Conservation (phyloP, 192 early-diverging fungal species). For the Gaertneriomyces sp. region DNA sequence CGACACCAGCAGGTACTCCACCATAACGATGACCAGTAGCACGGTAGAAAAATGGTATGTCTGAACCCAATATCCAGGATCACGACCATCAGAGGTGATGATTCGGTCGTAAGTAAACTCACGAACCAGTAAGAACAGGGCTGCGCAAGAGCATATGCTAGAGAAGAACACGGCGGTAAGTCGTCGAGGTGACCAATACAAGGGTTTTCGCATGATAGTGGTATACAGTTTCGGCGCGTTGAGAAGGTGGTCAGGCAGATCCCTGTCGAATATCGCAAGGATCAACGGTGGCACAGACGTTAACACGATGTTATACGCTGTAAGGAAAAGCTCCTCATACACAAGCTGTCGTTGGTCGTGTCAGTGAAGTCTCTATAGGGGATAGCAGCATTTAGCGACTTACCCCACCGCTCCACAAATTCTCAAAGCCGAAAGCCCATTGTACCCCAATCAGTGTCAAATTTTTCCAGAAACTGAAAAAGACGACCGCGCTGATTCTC, state of each 20-base stretch:
- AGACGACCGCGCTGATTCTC: conserved; percentile 41
- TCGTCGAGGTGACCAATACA: conserved; percentile 18
- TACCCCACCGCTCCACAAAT: conserved; percentile 47
- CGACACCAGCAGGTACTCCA: conserved; percentile 30
- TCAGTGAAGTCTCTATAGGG: not conserved
- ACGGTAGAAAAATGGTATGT: conserved; percentile 44
- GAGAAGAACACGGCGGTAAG: conserved; percentile 11
- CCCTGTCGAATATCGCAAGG: conserved; percentile 48
- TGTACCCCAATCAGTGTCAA: conserved; percentile 49
- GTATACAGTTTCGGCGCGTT: conserved; percentile 45
- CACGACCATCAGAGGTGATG: conserved; percentile 26
- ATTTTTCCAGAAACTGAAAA: conserved; percentile 59
- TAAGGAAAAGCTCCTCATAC: conserved; percentile 56
- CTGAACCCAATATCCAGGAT: conserved; percentile 46
- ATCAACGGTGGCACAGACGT: conserved; percentile 50
- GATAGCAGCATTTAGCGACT: not conserved
- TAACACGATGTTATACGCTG: conserved; percentile 53
- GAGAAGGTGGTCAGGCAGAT: conserved; percentile 37
- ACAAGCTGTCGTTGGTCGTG: conserved; percentile 21
- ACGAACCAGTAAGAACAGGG: conserved; percentile 38
- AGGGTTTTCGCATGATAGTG: conserved; percentile 31
- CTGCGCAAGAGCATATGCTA: not conserved
- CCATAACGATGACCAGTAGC: conserved; percentile 42
- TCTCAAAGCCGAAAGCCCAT: conserved; percentile 49
- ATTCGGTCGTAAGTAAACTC: conserved; percentile 34